phyloP scores from a whole-genome alignment of 192 early-diverging fungal genomes.

The Phlyctochytrium arcticum region DNA sequence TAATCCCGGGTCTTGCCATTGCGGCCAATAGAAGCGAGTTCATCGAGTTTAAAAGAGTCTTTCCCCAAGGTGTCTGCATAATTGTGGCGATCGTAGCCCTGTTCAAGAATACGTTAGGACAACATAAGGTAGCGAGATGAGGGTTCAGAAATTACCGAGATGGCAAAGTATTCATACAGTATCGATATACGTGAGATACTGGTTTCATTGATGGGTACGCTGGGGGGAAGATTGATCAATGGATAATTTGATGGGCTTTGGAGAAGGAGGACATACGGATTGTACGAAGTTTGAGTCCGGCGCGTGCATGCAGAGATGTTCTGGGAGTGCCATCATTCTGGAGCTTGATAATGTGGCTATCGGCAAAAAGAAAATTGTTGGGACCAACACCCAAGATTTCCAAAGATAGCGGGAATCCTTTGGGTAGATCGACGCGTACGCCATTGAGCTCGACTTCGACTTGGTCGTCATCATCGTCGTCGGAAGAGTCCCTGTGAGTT shows the following conservation, averaged over 20 bases:
- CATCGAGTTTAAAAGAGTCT: neutral
- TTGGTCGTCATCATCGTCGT: neutral
- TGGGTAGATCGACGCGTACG: neutral
- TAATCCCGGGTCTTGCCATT: slow-evolving; percentile 8
- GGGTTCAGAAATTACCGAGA: neutral
- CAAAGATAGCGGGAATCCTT: neutral
- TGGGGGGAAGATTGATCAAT: neutral
- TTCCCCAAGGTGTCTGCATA: slow-evolving; percentile 13
- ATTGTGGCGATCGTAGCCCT: neutral
- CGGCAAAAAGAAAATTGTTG: slow-evolving; percentile 4
- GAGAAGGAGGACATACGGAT: neutral
- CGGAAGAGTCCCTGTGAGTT: neutral
- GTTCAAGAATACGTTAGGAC: neutral
- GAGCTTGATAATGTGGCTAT: slow-evolving; percentile 1
- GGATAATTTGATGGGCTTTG: no score
- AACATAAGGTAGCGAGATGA: neutral
- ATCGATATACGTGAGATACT: neutral
- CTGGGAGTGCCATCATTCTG: neutral
- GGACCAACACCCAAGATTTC: neutral
- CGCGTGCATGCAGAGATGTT: neutral
- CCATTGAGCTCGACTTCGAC: slow-evolving; percentile 6
- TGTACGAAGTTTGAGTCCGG: slow-evolving; percentile 1
- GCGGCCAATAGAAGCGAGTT: neutral
- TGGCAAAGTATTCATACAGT: neutral
- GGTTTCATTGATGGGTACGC: slow-evolving; percentile 4